These are phyloP conservation scores for Tetracentron sinense DNA, from an alignment of 164 flowering plant species.

Conservation along the genomic window DNA sequence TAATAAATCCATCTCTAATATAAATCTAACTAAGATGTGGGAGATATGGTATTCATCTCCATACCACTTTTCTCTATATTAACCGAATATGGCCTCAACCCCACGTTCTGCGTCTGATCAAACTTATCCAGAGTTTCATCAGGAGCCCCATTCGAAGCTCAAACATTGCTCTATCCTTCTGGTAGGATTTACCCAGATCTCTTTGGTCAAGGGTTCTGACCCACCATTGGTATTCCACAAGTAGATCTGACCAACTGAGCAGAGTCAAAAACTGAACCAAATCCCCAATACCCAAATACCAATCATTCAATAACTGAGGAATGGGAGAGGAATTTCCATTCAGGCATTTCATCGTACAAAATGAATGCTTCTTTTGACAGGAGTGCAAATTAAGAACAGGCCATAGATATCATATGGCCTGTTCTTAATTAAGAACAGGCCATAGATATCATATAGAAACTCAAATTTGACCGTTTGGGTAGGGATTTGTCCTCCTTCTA, in stretches of 20 bases:
- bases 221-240: no score
- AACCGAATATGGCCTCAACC: constrained; percentile 18
- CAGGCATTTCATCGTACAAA: constrained; percentile 26
- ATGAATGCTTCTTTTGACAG: constrained; percentile 10
- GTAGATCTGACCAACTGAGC: no score
- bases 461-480: constrained; percentile 13
- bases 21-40: constrained; percentile 24
- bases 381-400: constrained; percentile 14
- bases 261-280: constrained; percentile 13
- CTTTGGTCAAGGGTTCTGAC: no score
- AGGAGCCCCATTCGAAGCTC: constrained; percentile 20
- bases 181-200: no score
- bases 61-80: constrained; percentile 15
- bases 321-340: constrained; percentile 15
- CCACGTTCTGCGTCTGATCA: constrained; percentile 14
- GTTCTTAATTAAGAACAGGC: no score
- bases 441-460: constrained; percentile 13
- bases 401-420: constrained; percentile 14
- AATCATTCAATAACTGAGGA: constrained; percentile 16
- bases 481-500: constrained; percentile 21
- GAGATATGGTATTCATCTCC: constrained; percentile 15
- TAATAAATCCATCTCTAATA: constrained; percentile 14
- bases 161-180: constrained; percentile 21
- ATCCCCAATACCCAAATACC: constrained; percentile 14
- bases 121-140: constrained; percentile 19